A percentile compares a stretch with the other conserved stretches of the same genome.
Evolutionary conservation across 768 basidiomycete genomes (phyloP).

Genomic region (Boletus subparvulus): DNA sequence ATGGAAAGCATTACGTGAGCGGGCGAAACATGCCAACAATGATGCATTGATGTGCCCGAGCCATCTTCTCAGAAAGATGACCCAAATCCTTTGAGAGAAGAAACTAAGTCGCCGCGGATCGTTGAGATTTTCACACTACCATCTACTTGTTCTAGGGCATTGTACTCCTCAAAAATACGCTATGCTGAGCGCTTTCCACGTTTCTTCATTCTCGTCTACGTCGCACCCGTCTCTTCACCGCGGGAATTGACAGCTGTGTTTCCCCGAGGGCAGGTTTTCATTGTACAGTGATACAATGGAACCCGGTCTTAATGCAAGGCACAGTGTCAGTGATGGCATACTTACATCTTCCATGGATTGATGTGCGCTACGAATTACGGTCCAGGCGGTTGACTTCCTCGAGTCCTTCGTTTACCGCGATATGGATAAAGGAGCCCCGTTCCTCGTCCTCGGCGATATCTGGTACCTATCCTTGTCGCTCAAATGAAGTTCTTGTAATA

Average conservation of each 20-base stretch:
- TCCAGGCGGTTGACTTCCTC: not conserved
- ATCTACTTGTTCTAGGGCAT: not conserved
- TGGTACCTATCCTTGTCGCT: constrained; percentile 5
- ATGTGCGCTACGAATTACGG: constrained; percentile 4
- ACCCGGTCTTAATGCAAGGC: constrained; percentile 14
- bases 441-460: constrained; percentile 4
- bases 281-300: constrained; percentile 27
- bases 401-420: constrained; percentile 16
- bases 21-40: not conserved
- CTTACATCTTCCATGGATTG: constrained; percentile 18
- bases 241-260: constrained; percentile 9
- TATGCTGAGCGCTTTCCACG: constrained; percentile 4
- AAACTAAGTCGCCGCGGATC: constrained; percentile 14
- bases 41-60: not conserved
- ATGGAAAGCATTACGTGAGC: constrained; percentile 17
- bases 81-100: constrained; percentile 9
- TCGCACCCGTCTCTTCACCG: constrained; percentile 5
- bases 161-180: constrained; percentile 1
- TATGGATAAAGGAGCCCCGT: constrained; percentile 13
- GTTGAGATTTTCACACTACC: constrained; percentile 2
- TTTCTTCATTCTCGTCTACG: constrained; percentile 14
- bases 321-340: constrained; percentile 5
- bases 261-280: constrained; percentile 27
- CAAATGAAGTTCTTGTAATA: constrained; percentile 9
- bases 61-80: constrained; percentile 20